Evolutionary conservation across 2,329 filamentous ascomycete species (phyloP).

Genomic region (Trichoderma pleuroti): DNA sequence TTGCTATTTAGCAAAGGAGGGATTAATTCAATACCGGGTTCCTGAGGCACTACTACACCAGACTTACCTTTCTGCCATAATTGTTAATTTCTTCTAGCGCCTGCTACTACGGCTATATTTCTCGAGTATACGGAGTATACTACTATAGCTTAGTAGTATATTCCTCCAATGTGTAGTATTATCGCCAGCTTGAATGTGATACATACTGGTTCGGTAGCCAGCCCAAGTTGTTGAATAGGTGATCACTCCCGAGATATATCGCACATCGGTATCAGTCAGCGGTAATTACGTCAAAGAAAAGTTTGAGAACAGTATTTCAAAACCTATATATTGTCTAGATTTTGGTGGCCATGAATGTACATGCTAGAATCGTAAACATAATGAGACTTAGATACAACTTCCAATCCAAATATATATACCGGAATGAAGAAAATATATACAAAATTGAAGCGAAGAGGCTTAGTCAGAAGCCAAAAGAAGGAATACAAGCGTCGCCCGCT

Average conservation of each 20-base stretch:
- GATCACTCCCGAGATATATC: neutral
- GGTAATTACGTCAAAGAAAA: neutral
- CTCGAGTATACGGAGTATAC: too few species aligned
- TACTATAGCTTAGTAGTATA: too few species aligned
- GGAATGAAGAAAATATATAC: neutral
- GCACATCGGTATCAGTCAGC: neutral
- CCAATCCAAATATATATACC: slow-evolving; percentile 3
- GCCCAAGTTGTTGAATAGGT: neutral
- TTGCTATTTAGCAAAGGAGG: too few species aligned
- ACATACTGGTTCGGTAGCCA: too few species aligned
- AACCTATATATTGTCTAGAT: neutral
- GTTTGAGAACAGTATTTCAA: neutral
- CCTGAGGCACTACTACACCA: neutral
- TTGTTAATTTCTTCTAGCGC: too few species aligned
- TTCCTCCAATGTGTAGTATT: too few species aligned
- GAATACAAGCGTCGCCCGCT: neutral
- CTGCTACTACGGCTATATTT: too few species aligned
- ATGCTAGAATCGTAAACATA: neutral
- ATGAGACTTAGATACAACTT: neutral
- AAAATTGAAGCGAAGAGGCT: neutral
- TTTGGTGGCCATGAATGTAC: neutral
- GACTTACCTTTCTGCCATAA: neutral
- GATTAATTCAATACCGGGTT: too few species aligned
- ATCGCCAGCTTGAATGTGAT: too few species aligned
- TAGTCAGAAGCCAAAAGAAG: neutral